Percentiles rank a stretch among this genome's conserved stretches.
Conservation (phyloP, 75 land plant genomes). For the Azolla pinnata region DNA sequence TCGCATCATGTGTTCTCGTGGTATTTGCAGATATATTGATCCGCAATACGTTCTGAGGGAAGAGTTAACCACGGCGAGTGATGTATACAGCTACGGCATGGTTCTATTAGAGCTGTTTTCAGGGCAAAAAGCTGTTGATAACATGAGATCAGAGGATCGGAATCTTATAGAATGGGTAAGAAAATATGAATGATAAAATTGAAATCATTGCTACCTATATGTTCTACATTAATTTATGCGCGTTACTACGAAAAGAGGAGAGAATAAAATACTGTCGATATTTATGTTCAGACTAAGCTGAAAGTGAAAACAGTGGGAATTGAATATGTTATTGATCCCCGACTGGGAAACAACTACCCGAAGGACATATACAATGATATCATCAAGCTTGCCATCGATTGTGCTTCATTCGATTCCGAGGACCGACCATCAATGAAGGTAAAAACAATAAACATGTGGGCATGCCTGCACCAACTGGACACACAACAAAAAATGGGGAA, state of each 20-base stretch:
- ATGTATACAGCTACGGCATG: slow-evolving; percentile 14
- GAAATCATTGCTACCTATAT: too few relatives aligned
- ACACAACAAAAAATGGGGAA: slow-evolving; percentile 28
- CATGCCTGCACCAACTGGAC: too few relatives aligned
- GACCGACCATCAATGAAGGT: slow-evolving; percentile 18
- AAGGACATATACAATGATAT: slow-evolving; percentile 8
- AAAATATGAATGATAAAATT: too few relatives aligned
- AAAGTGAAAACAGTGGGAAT: slow-evolving; percentile 4
- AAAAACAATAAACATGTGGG: too few relatives aligned
- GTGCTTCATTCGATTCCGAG: slow-evolving; percentile 5
- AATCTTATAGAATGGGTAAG: slow-evolving; percentile 19
- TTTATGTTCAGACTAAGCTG: slow-evolving; percentile 16
- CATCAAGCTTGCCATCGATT: slow-evolving; percentile 9
- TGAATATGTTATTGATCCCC: slow-evolving; percentile 10
- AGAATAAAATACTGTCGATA: too few relatives aligned
- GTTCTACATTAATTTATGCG: too few relatives aligned
- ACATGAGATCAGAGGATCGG: slow-evolving; percentile 1
- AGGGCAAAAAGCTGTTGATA: slow-evolving; percentile 15
- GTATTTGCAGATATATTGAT: slow-evolving; percentile 8
- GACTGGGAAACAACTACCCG: slow-evolving; percentile 8
- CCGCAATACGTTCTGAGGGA: slow-evolving; percentile 7
- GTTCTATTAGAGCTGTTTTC: slow-evolving; percentile 12
- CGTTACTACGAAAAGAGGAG: too few relatives aligned
- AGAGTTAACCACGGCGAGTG: slow-evolving; percentile 17
- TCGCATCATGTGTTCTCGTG: too few relatives aligned